A percentile compares a stretch with the other conserved stretches of the same genome.
phyloP scores from a whole-genome alignment of 805 yeast species.

The Zygotorulaspora danielsina region DNA sequence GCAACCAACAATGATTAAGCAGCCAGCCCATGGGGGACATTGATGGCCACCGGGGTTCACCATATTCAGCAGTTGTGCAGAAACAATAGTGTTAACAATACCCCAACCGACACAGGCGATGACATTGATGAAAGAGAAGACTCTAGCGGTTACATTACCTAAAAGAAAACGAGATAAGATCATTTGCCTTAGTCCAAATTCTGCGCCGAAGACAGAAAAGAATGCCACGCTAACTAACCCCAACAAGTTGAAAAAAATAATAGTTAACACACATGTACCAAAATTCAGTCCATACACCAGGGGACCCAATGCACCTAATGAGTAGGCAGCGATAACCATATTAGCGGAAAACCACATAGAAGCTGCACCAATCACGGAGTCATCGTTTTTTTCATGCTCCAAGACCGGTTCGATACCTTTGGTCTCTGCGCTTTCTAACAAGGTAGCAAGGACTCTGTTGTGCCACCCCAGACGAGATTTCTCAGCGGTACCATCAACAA shows the following conservation, averaged over 20 bases:
- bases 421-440: slow-evolving; percentile 45
- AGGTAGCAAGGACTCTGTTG: slow-evolving; percentile 19
- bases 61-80: slow-evolving; percentile 77
- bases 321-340: slow-evolving; percentile 76
- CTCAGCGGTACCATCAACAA: slow-evolving; percentile 17
- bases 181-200: slow-evolving; percentile 85
- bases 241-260: slow-evolving; percentile 66
- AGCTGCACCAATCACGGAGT: slow-evolving; percentile 62
- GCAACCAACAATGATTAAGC: slow-evolving; percentile 61
- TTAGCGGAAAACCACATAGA: slow-evolving; percentile 92
- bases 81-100: slow-evolving; percentile 83
- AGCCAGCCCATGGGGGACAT: slow-evolving; percentile 89
- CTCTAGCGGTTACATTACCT: slow-evolving; percentile 70
- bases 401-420: slow-evolving; percentile 79
- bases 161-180: slow-evolving; percentile 68
- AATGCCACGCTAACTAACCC: slow-evolving; percentile 79
- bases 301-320: slow-evolving; percentile 69
- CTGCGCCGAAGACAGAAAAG: slow-evolving; percentile 78
- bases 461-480: slow-evolving; percentile 18
- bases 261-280: slow-evolving; percentile 63
- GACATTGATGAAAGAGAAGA: slow-evolving; percentile 71
- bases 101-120: slow-evolving; percentile 94
- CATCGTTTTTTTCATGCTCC: slow-evolving; percentile 70
- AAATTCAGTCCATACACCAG: slow-evolving; percentile 63
- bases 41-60: slow-evolving; percentile 51